Base-by-base conservation (phyloP, 805 yeast species). In the Myxozyma monticola region DNA sequence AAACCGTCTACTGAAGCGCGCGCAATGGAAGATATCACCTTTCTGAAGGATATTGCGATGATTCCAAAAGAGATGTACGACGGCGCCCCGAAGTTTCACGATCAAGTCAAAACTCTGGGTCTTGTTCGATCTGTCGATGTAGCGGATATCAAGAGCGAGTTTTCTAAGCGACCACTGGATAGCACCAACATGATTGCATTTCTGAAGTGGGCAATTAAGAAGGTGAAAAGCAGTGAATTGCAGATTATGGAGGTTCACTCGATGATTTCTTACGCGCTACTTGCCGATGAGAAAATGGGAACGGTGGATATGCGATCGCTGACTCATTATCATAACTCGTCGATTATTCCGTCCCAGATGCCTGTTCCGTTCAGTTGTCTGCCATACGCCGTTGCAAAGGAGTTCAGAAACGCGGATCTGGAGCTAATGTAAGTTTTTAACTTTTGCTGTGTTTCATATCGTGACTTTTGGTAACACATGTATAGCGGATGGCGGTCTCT, bases 321-420 rank as follows among this genome's bases (percentile, higher is more conserved):
- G 8, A 37, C 9, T 12, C 57, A 42, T 30, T 70, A 56, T 41
- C 68, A 65, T 29, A 63, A 62, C 30, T 25, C 51, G 10, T 33
- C 53, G 1, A 36, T 45, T 8, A 46, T 67, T 10, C 66, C 65
- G 0, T 59, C 60, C 7, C 60, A 42, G 0, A 28, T 57, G 43
- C 67, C 68, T 1, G 42, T 70, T 2, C 74, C 74, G 0, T 54
- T 48, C 3, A 45, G 48, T 4, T 67, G 72, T 42, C 30, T 70
- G 26, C 70, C 72, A 1, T 42, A 49, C 18, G 52, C 35, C 5
- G 50, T 65, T 20, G 43, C 58, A 10, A 51, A 42, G 28, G 53
- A 54, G 29, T 38, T 63, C 15, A 31, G 55, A 9, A 34, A 44
- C 12, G 30, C 45, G 0, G 60, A 59, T 26, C 38, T 67, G 28